Conservation (phyloP, 2,329 filamentous ascomycete genomes). For the Seiridium unicorne region DNA sequence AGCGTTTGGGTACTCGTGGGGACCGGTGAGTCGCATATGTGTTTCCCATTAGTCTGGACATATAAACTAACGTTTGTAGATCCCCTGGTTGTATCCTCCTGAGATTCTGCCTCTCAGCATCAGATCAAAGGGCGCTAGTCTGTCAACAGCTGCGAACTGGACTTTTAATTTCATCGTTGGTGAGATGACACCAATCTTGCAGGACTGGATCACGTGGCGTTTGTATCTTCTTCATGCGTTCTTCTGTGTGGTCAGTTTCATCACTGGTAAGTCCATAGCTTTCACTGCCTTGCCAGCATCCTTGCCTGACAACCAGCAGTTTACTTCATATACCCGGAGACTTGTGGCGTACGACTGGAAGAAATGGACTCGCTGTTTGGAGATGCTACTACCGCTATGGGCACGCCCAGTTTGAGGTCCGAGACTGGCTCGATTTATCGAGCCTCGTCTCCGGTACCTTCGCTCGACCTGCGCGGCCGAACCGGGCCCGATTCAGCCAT, state of each 20-base stretch:
- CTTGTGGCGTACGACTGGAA: constrained; percentile 89
- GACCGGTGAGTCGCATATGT: constrained; percentile 50
- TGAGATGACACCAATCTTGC: constrained; percentile 89
- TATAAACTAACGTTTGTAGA: constrained; percentile 32
- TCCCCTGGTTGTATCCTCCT: constrained; percentile 98
- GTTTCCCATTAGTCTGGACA: neutral
- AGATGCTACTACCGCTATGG: constrained; percentile 80
- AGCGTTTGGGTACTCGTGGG: constrained; percentile 92
- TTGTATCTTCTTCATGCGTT: constrained; percentile 95
- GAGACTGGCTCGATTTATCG: constrained; percentile 83
- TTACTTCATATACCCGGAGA: constrained; percentile 97
- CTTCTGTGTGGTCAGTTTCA: constrained; percentile 92
- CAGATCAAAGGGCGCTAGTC: constrained; percentile 91
- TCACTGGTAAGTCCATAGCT: constrained; percentile 71
- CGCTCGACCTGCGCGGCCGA: constrained; percentile 66
- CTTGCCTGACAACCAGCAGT: constrained; percentile 50
- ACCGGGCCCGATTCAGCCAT: constrained; percentile 66
- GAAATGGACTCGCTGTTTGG: constrained; percentile 96
- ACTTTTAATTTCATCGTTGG: constrained; percentile 98
- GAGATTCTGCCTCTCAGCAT: constrained; percentile 97
- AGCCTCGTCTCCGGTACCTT: constrained; percentile 75
- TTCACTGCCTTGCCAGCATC: neutral
- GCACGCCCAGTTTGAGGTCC: constrained; percentile 70
- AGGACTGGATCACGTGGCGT: constrained; percentile 90
- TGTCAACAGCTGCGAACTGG: constrained; percentile 97